These are phyloP conservation scores for Botrytis medusae DNA, from an alignment of 2,329 filamentous ascomycete genomes.

Conservation along the genomic window DNA sequence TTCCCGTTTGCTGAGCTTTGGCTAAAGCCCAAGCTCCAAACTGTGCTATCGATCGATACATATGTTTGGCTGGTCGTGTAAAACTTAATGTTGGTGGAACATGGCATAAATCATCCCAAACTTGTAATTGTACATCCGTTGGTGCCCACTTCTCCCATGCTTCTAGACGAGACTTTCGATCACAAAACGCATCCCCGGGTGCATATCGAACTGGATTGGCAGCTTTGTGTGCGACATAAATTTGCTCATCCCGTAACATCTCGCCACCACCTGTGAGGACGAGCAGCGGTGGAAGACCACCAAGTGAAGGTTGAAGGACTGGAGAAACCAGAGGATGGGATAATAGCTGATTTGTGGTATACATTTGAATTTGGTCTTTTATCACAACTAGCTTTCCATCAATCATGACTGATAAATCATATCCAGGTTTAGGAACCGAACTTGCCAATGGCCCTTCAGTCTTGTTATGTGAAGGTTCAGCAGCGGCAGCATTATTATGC, in stretches of 20 bases:
- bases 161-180: constrained; percentile 52
- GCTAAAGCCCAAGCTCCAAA: constrained; percentile 92
- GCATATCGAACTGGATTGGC: constrained; percentile 78
- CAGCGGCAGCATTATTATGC: constrained; percentile 40
- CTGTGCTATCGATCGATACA: constrained; percentile 90
- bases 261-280: constrained; percentile 88
- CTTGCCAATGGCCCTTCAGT: constrained; percentile 32
- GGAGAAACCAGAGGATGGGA: constrained; percentile 89
- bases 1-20: constrained; percentile 73
- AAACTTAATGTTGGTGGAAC: constrained; percentile 92
- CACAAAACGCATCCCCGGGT: constrained; percentile 62
- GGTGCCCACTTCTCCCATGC: constrained; percentile 62
- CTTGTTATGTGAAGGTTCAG: constrained; percentile 36
- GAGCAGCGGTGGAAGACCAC: constrained; percentile 82
- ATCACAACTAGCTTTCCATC: constrained; percentile 70
- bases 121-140: constrained; percentile 89
- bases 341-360: constrained; percentile 79
- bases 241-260: constrained; percentile 87
- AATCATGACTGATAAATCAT: constrained; percentile 63
- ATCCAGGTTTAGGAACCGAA: constrained; percentile 39
- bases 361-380: constrained; percentile 90
- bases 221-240: constrained; percentile 92
- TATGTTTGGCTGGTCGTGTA: constrained; percentile 91
- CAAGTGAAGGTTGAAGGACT: constrained; percentile 81
- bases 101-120: constrained; percentile 95